Evolutionary conservation across 306 rosid genomes (phyloP).

Genomic region (Begonia loranthoides): DNA sequence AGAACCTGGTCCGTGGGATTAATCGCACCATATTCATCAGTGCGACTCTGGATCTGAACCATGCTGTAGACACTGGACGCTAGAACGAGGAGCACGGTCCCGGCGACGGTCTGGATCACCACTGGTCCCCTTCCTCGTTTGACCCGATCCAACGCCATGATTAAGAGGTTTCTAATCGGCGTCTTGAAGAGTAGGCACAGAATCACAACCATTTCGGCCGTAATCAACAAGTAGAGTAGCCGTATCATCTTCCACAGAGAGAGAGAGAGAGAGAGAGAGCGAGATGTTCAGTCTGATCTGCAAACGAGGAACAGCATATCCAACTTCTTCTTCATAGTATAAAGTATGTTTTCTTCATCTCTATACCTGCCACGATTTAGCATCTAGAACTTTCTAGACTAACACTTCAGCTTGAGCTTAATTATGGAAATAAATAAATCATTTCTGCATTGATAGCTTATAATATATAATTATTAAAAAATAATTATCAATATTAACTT

Average conservation of each 20-base stretch:
- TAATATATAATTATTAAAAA: too few relatives aligned
- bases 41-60: constrained; percentile 45
- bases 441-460: too few relatives aligned
- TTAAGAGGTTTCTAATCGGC: constrained; percentile 74
- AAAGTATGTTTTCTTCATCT: background rate
- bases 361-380: background rate
- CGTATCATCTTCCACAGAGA: constrained; percentile 37
- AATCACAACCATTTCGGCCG: constrained; percentile 43
- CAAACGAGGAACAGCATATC: background rate
- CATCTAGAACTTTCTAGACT: background rate
- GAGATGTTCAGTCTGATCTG: background rate
- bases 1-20: constrained; percentile 91
- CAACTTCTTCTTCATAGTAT: background rate
- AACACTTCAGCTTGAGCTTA: background rate
- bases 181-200: constrained; percentile 52
- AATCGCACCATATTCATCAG: constrained; percentile 38
- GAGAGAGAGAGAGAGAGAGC: background rate
- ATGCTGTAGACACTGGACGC: constrained; percentile 47
- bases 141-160: constrained; percentile 49
- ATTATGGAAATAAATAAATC: too few relatives aligned
- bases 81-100: constrained; percentile 47
- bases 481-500: too few relatives aligned
- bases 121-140: constrained; percentile 91
- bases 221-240: constrained; percentile 50
- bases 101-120: constrained; percentile 48